phyloP scores from a whole-genome alignment of 2,329 filamentous ascomycete species.

The Colletotrichum plurivorum region DNA sequence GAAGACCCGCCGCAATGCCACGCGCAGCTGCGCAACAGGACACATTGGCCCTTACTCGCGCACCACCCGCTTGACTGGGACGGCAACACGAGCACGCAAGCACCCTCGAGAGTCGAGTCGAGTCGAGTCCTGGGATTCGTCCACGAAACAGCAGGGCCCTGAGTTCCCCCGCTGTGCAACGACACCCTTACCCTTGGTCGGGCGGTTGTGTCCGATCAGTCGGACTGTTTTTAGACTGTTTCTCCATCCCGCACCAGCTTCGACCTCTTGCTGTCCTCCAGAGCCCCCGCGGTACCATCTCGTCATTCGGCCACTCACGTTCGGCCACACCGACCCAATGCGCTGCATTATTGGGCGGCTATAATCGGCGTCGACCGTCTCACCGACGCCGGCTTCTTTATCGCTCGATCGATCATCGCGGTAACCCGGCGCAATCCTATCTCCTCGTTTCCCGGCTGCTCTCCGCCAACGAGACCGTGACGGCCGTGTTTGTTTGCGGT shows the following conservation, averaged over 20 bases:
- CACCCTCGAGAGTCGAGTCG: background rate
- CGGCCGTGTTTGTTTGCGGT: too few relatives aligned
- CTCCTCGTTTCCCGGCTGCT: background rate
- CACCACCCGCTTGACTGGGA: background rate
- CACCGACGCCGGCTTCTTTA: background rate
- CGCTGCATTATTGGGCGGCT: background rate
- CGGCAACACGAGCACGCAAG: background rate
- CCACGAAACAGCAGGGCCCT: background rate
- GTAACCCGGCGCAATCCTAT: background rate
- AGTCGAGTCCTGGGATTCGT: background rate
- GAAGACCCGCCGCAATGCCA: slow-evolving; percentile 1
- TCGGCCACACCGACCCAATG: background rate
- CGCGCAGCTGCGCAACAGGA: background rate
- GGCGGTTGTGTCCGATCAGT: background rate
- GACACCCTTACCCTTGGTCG: background rate
- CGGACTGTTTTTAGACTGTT: slow-evolving; percentile 3
- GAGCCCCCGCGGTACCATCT: too few relatives aligned
- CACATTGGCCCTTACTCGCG: too few relatives aligned
- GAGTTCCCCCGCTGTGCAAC: slow-evolving; percentile 1
- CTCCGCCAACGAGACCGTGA: too few relatives aligned
- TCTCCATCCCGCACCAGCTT: slow-evolving; percentile 3
- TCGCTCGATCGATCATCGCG: too few relatives aligned
- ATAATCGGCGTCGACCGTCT: background rate
- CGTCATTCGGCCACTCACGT: background rate
- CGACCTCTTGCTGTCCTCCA: background rate